These are phyloP conservation scores for Lathyrus aphaca DNA, from an alignment of 306 rosid species.

Conservation along the genomic window DNA sequence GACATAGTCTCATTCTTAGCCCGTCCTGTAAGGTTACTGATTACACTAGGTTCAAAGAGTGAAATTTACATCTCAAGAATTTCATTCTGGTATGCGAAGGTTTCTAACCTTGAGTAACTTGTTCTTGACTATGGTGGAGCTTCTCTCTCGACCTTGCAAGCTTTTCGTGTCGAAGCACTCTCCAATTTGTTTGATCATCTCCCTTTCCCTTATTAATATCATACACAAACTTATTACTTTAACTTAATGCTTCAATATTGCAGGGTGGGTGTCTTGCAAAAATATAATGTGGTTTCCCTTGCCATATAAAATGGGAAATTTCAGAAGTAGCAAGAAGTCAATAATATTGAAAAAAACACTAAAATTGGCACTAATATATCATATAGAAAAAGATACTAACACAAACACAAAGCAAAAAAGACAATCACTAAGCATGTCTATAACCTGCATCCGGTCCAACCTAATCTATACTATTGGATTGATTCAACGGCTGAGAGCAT, in stretches of 20 bases:
- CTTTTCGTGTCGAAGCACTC: slow-evolving; percentile 79
- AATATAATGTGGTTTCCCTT: slow-evolving; percentile 13
- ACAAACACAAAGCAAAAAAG: slow-evolving; percentile 11
- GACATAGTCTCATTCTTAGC: slow-evolving; percentile 63
- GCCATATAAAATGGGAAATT: slow-evolving; percentile 6
- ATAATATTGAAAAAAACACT: slow-evolving; percentile 21
- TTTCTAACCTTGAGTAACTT: slow-evolving; percentile 71
- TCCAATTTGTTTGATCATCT: slow-evolving; percentile 86
- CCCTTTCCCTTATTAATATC: slow-evolving; percentile 71
- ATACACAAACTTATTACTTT: slow-evolving; percentile 34
- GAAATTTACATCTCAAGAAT: slow-evolving; percentile 29
- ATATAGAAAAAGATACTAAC: neutral
- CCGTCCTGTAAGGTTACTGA: slow-evolving; percentile 61
- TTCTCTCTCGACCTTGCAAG: slow-evolving; percentile 77
- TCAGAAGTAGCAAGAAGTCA: slow-evolving; percentile 25
- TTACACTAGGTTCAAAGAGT: slow-evolving; percentile 40
- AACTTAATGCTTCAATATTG: slow-evolving; percentile 20
- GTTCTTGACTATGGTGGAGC: slow-evolving; percentile 56
- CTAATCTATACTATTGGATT: neutral
- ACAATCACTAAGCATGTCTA: slow-evolving; percentile 9
- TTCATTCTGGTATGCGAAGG: neutral
- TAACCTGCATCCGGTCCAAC: neutral
- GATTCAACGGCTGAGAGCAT: neutral
- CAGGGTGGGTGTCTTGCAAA: slow-evolving; percentile 28
- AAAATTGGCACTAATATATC: neutral